Evolutionary conservation across 202 grass and related monocot genomes (phyloP), one percentile per base, ranked within the genome.

Genomic region (Setaria viridis): DNA sequence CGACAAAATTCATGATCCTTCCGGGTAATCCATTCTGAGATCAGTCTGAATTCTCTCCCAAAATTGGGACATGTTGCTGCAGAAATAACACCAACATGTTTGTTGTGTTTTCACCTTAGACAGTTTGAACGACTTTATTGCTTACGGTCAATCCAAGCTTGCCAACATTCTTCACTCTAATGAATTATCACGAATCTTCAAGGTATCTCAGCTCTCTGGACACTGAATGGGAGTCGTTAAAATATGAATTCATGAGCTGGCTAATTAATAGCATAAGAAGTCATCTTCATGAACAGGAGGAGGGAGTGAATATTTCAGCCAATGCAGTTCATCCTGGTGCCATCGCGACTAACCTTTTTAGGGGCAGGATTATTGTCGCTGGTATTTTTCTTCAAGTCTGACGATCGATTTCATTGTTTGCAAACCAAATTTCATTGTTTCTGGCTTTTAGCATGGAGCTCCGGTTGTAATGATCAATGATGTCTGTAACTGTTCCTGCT

Each of bases 61-160:
- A 77, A 17, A 73, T 59, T 10, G 20, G 9, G n/a, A 3, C n/a
- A 59, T 59, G 9, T 10, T 59, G 21, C 21, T 76, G 63, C 21
- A 34, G 55, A 78, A 15, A 62, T 60, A 39, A 54, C 11, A 37
- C 62, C 55, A 63, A 65, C 19, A 67, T 10, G 34, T 48, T 62
- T 73, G 14, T 83, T 74, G 17, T 25, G 25, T 25, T 25, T 25
- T 25, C 25, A 84, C 35, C 57, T 81, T 87, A 65, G 32, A 45
- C 79, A 97, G 94, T 43, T 89, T 92, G 49, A 80, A 37, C 43
- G 87, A 53, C 50, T 66, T 83, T 51, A 59, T 86, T 69, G 94
- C 89, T 50, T 94, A 97, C 43, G 88, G 83, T 39, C 88, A 92
- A 64, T 97, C 94, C 77, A 97, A 92, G 84, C 89, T 97, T 83